Percentiles rank a stretch among this genome's conserved stretches.
Evolutionary conservation across 192 early-diverging fungal genomes (phyloP).

Genomic region (Coemansia sp.): DNA sequence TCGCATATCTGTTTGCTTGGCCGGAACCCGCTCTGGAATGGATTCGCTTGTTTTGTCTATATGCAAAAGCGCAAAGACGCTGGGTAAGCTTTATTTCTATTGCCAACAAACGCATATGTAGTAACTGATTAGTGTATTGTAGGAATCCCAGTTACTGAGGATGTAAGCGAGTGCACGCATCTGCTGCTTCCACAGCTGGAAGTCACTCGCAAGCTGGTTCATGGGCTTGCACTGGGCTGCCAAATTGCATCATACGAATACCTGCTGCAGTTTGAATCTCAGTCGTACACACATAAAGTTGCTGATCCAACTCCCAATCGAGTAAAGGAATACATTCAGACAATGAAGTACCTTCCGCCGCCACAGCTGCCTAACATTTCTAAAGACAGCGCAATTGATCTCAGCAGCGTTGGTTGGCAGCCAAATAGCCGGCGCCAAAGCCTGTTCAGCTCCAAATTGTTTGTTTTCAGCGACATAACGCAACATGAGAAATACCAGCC

Average conservation of each 20-base stretch:
- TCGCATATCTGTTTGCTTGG: conserved; percentile 17
- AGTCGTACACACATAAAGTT: conserved; percentile 6
- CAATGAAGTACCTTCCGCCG: conserved; percentile 18
- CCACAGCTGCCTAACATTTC: conserved; percentile 6
- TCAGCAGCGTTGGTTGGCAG: conserved; percentile 12
- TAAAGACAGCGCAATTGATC: conserved; percentile 22
- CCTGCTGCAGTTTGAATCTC: conserved; percentile 5
- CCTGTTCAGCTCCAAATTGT: conserved; percentile 21
- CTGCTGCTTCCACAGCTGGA: conserved; percentile 28
- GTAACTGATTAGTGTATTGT: not conserved
- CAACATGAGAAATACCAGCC: conserved; percentile 19
- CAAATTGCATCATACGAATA: conserved; percentile 17
- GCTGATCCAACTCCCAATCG: conserved; percentile 4
- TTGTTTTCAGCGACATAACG: conserved; percentile 20
- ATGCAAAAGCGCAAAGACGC: not conserved
- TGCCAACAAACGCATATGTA: too few species aligned
- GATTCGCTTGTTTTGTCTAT: not conserved
- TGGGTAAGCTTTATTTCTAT: conserved; percentile 1
- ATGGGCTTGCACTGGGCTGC: conserved; percentile 21
- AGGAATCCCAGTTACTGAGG: conserved; percentile 15
- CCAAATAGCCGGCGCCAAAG: conserved; percentile 17
- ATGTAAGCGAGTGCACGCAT: conserved; percentile 20
- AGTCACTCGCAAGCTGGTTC: conserved; percentile 29
- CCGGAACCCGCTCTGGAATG: conserved; percentile 18
- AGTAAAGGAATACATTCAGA: conserved; percentile 13